phyloP scores from a whole-genome alignment of 306 rosid species.

The Styphnolobium japonicum region DNA sequence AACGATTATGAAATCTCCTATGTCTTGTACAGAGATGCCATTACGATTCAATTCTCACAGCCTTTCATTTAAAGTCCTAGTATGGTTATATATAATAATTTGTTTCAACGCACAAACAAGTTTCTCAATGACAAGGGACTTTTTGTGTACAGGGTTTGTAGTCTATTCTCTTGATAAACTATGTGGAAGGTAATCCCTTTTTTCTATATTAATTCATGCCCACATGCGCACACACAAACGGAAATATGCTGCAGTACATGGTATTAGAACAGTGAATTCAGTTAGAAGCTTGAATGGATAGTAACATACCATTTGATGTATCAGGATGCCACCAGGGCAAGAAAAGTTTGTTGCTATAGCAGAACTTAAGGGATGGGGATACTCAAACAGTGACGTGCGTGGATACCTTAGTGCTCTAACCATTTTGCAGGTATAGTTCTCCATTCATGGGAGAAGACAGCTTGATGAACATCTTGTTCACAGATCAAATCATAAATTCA shows the following conservation, averaged over 20 bases:
- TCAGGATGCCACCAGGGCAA: conserved; percentile 54
- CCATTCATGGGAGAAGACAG: background rate
- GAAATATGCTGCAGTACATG: background rate
- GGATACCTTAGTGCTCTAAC: conserved; percentile 46
- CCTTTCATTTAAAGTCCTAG: background rate
- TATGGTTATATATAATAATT: background rate
- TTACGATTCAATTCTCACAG: background rate
- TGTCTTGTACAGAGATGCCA: too few relatives aligned
- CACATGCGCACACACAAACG: background rate
- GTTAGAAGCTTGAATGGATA: background rate
- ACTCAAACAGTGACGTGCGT: conserved; percentile 57
- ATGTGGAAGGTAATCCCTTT: conserved; percentile 46
- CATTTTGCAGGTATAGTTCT: conserved; percentile 52
- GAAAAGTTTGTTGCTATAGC: conserved; percentile 52
- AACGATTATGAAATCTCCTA: too few relatives aligned
- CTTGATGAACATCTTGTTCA: background rate
- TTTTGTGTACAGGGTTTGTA: conserved; percentile 44
- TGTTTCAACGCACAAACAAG: background rate
- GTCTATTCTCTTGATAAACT: conserved; percentile 53
- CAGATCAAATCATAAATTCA: background rate
- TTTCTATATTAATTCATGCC: background rate
- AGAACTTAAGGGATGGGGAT: conserved; percentile 71
- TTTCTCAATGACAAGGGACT: background rate
- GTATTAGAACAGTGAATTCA: background rate
- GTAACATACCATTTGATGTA: background rate